Evolutionary conservation across 805 yeast genomes (phyloP).

Genomic region (Saccharomycopsis olivae): DNA sequence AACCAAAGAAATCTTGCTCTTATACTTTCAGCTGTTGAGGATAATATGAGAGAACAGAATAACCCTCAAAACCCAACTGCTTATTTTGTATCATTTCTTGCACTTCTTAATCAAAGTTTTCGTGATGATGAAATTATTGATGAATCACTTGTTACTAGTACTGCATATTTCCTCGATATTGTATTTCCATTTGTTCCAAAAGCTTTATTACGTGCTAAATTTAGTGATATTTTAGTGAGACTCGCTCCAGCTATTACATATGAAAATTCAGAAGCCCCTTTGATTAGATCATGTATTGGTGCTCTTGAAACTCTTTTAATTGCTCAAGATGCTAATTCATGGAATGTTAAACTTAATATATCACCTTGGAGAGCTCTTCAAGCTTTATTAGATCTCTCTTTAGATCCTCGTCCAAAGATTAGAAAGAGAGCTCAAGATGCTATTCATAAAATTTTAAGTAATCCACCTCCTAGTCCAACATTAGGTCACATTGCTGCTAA

Average conservation of each 20-base stretch:
- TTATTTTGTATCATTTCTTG: constrained; percentile 74
- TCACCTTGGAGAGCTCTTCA: constrained; percentile 72
- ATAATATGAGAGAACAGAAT: constrained; percentile 60
- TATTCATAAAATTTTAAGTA: constrained; percentile 47
- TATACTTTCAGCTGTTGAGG: constrained; percentile 83
- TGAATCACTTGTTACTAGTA: constrained; percentile 53
- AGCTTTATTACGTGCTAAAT: constrained; percentile 58
- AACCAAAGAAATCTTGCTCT: constrained; percentile 82
- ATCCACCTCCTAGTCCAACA: constrained; percentile 66
- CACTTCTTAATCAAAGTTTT: constrained; percentile 66
- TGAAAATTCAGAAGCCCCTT: constrained; percentile 64
- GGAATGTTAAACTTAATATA: constrained; percentile 48
- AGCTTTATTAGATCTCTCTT: constrained; percentile 65
- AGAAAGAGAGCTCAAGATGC: constrained; percentile 93
- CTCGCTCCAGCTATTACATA: constrained; percentile 73
- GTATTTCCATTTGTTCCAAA: constrained; percentile 67
- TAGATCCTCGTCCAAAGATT: constrained; percentile 90
- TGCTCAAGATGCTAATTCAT: constrained; percentile 71
- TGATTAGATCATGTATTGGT: constrained; percentile 76
- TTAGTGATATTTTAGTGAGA: constrained; percentile 66
- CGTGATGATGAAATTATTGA: constrained; percentile 45
- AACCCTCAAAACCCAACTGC: constrained; percentile 60
- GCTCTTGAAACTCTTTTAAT: constrained; percentile 67
- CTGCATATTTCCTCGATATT: constrained; percentile 74
- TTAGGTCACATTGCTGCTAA: constrained; percentile 70